Base-by-base conservation (phyloP, 2,329 filamentous ascomycete species). In the Phyllosticta paracitricarpa region DNA sequence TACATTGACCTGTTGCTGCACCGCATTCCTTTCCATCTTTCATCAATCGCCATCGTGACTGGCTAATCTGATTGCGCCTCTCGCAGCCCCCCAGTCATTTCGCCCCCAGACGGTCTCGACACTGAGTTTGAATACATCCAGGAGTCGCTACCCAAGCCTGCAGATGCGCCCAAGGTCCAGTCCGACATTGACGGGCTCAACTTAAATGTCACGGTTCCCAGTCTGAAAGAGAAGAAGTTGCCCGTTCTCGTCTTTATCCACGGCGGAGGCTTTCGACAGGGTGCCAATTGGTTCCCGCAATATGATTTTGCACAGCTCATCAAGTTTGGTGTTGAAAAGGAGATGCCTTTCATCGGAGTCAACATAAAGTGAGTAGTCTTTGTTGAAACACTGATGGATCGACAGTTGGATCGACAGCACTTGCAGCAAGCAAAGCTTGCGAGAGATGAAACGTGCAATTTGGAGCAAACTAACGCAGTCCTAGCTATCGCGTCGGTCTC, bases 211-310 rank as follows among this genome's bases (percentile, higher is more conserved):
- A 77, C 78, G 0, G 71, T 78, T 0, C 81, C 81, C 1, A 51
- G 40, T 1, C 65, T 71, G 14, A 63, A 67, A 28, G 52, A 61
- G 3, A 64, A 62, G 4, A 68, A 69, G 12, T 69, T 82, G 2
- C 81, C 81, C 0, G 80, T 83, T 0, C 72, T 82, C 51, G 73
- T 81, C 1, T 82, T 81, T 64, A 75, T 84, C 4, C 80, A 83
- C 62, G 81, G 81, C 0, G 81, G 81, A 10, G 81, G 78, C 0
- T 78, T 81, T 56, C 69, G 71, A 2, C 72, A 78, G 2, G 81
- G 81, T 2, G 78, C 78, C 3, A 79, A 76, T 52, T 81, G 75
- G 53, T 83, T 79, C 73, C 81, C 81, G 0, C 78, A 82, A 48
- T 81, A 79, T 64, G 77, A 82, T 63, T 69, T 77, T 22, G 69